Evolutionary conservation across 2,329 filamentous ascomycete genomes (phyloP), one percentile per base, ranked within the genome.

Genomic region (Penicillium sp.): DNA sequence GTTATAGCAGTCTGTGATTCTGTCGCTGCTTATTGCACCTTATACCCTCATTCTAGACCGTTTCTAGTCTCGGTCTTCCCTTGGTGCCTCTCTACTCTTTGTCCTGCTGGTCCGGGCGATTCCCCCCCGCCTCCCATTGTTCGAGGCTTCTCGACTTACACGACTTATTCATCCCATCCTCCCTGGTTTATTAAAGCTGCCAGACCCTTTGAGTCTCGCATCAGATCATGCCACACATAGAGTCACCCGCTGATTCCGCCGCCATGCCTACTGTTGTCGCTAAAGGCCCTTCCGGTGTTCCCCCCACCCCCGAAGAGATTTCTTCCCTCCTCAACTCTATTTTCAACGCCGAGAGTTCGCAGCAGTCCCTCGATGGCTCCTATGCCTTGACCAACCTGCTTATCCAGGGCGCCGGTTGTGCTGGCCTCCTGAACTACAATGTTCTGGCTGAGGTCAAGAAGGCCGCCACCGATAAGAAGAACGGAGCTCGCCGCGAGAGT

Each of bases 381-480:
- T 87, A 88, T 66, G 78, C 78, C 37, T 75, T 88, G 53, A 80
- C 80, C 47, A 82, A 83, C 48, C 70, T 85, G 12, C 74, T 88
- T 12, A 76, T 84, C 52, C 81, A 84, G 70, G 83, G 82, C 27
- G 78, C 84, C 50, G 84, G 84, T 44, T 81, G 80, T 64, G 78
- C 81, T 20, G 84, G 83, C 44, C 74, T 87, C 46, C 70, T 77
- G 42, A 74, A 73, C 50, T 87, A 86, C 71, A 80, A 80, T 57
- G 72, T 87, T 42, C 67, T 88, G 41, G 76, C 79, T 20, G 79
- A 81, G 55, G 78, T 86, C 63, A 81, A 81, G 66, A 87, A 95
- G 78, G 89, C 88, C 32, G 90, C 92, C 3, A 75, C 79, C 61
- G 90, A 97, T 75, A 98, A 97, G 83, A 98, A 98, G 79, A 91